phyloP scores from a whole-genome alignment of 129 eudicot species.

The Centaurea solstitialis region DNA sequence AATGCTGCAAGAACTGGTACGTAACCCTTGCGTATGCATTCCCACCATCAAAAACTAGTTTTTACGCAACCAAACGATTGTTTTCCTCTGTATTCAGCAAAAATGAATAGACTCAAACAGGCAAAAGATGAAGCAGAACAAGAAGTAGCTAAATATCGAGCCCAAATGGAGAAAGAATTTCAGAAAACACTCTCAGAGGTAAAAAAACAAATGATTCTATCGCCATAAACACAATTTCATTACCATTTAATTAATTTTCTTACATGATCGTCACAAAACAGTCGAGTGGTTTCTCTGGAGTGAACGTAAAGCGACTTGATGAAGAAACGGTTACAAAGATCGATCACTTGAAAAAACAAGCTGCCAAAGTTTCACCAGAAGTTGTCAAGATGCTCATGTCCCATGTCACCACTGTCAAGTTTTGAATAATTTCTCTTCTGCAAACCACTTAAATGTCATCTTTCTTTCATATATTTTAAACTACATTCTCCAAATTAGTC shows the following conservation, averaged over 20 bases:
- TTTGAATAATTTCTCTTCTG: neutral
- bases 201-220: neutral
- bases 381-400: slow-evolving; percentile 63
- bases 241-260: neutral
- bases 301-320: slow-evolving; percentile 75
- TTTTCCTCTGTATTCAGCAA: slow-evolving; percentile 43
- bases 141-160: slow-evolving; percentile 87
- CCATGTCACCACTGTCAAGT: slow-evolving; percentile 34
- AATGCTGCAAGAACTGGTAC: slow-evolving; percentile 43
- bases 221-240: neutral
- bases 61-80: neutral
- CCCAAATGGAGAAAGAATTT: slow-evolving; percentile 70
- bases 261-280: slow-evolving; percentile 26
- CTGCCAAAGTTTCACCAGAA: slow-evolving; percentile 65
- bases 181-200: slow-evolving; percentile 80
- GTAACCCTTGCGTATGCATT: neutral
- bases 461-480: neutral
- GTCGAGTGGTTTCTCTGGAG: slow-evolving; percentile 84
- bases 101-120: slow-evolving; percentile 70
- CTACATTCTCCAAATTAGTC: neutral
- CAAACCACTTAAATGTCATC: neutral
- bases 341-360: slow-evolving; percentile 52
- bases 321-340: slow-evolving; percentile 65
- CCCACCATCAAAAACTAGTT: neutral
- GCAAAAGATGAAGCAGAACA: slow-evolving; percentile 87